Evolutionary conservation across 805 yeast genomes (phyloP).

Genomic region (Candida anglica): DNA sequence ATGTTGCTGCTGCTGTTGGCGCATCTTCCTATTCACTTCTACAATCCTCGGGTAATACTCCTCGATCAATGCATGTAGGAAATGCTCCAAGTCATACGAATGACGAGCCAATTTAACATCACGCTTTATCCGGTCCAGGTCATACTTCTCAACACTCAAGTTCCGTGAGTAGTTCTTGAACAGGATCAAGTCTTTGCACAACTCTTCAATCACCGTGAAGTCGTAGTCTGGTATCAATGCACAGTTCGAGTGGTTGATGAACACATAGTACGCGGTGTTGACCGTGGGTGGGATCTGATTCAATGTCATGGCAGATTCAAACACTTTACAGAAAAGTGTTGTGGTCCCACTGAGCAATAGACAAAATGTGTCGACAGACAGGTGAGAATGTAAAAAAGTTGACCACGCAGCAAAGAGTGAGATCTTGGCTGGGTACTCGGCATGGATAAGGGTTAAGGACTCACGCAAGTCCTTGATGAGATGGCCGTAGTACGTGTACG

Average conservation of each 20-base stretch:
- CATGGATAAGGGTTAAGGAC: constrained; percentile 23
- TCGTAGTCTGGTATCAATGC: constrained; percentile 31
- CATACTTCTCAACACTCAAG: constrained; percentile 3
- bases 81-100: constrained; percentile 24
- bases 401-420: constrained; percentile 35
- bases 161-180: constrained; percentile 21
- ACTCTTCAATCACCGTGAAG: constrained; percentile 22
- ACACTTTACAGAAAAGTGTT: constrained; percentile 21
- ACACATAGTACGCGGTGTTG: constrained; percentile 13
- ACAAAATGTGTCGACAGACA: constrained; percentile 28
- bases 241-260: constrained; percentile 18
- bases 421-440: constrained; percentile 34
- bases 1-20: constrained; percentile 10
- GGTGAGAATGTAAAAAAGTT: constrained; percentile 26
- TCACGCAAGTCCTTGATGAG: constrained; percentile 30
- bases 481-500: constrained; percentile 31
- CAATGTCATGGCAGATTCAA: constrained; percentile 15
- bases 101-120: constrained; percentile 6
- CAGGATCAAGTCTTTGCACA: constrained; percentile 18
- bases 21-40: constrained; percentile 16
- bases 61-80: constrained; percentile 22
- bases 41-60: constrained; percentile 22
- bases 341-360: constrained; percentile 33
- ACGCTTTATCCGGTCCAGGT: not conserved
- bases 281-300: constrained; percentile 17